Percentiles rank a stretch among this genome's conserved stretches.
These are phyloP conservation scores for Leccinum arenicola DNA, from an alignment of 768 basidiomycete species.

Conservation along the genomic window DNA sequence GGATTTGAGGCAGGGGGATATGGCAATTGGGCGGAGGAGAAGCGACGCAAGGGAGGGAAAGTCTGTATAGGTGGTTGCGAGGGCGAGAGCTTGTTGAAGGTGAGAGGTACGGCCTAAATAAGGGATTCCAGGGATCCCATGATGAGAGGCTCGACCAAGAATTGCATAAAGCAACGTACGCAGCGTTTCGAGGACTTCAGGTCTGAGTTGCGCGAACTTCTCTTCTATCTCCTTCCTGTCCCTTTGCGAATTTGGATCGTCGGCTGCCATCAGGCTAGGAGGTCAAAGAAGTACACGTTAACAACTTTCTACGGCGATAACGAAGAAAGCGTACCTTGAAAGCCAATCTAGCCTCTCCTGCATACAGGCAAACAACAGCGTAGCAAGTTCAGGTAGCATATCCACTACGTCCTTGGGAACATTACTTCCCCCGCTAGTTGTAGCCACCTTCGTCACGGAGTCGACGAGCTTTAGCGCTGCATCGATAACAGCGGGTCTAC, in stretches of 20 bases:
- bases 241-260: conserved; percentile 47
- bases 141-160: neutral
- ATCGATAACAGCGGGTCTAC: conserved; percentile 64
- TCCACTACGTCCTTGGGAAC: conserved; percentile 38
- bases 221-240: conserved; percentile 62
- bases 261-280: conserved; percentile 44
- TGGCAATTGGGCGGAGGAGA: conserved; percentile 63
- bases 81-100: conserved; percentile 65
- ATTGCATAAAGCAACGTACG: conserved; percentile 46
- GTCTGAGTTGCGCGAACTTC: conserved; percentile 67
- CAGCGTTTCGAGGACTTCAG: conserved; percentile 75
- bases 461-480: conserved; percentile 71
- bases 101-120: conserved; percentile 62
- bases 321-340: conserved; percentile 40
- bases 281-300: neutral
- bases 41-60: conserved; percentile 83
- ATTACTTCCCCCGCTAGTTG: conserved; percentile 7
- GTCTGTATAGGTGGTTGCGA: conserved; percentile 87
- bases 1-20: conserved; percentile 67
- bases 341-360: conserved; percentile 72
- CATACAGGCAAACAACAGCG: conserved; percentile 59
- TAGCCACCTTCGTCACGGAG: conserved; percentile 41
- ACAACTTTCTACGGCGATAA: neutral
- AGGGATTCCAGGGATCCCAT: neutral
- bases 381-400: conserved; percentile 66